Conservation (phyloP, 192 early-diverging fungal genomes). For the Coemansia nantahalensis region DNA sequence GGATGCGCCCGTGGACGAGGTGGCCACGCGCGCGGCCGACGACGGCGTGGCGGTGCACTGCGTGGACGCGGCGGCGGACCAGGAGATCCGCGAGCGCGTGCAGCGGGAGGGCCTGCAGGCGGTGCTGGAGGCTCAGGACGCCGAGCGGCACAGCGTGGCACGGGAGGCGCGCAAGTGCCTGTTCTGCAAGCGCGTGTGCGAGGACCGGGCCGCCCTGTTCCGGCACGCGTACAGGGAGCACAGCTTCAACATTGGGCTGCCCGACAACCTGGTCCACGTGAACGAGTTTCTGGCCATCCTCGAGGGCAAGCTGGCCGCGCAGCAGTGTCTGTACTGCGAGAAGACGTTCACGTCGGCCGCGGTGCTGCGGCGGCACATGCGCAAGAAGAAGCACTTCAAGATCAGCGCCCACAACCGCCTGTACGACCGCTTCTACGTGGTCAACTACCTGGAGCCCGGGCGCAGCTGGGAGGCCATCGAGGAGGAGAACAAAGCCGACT, state of each 20-base stretch:
- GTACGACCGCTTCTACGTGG: slow-evolving; percentile 93
- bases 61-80: slow-evolving; percentile 66
- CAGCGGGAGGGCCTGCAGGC: slow-evolving; percentile 69
- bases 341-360: slow-evolving; percentile 84
- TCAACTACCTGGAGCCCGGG: slow-evolving; percentile 88
- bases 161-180: slow-evolving; percentile 75
- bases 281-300: slow-evolving; percentile 77
- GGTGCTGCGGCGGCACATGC: slow-evolving; percentile 93
- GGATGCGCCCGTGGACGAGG: slow-evolving; percentile 12
- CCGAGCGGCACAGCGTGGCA: slow-evolving; percentile 66
- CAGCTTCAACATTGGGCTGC: slow-evolving; percentile 90
- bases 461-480: slow-evolving; percentile 90
- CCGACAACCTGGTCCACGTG: slow-evolving; percentile 86
- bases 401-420: slow-evolving; percentile 84
- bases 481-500: slow-evolving; percentile 74
- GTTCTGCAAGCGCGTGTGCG: slow-evolving; percentile 85
- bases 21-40: slow-evolving; percentile 8
- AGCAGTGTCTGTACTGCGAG: slow-evolving; percentile 92
- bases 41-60: slow-evolving; percentile 7
- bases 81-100: slow-evolving; percentile 67
- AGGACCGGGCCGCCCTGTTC: slow-evolving; percentile 70
- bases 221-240: slow-evolving; percentile 89
- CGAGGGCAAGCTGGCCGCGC: slow-evolving; percentile 64
- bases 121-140: slow-evolving; percentile 70
- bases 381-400: slow-evolving; percentile 98